phyloP scores from a whole-genome alignment of 2,329 filamentous ascomycete genomes.

The Rutstroemia sp. region DNA sequence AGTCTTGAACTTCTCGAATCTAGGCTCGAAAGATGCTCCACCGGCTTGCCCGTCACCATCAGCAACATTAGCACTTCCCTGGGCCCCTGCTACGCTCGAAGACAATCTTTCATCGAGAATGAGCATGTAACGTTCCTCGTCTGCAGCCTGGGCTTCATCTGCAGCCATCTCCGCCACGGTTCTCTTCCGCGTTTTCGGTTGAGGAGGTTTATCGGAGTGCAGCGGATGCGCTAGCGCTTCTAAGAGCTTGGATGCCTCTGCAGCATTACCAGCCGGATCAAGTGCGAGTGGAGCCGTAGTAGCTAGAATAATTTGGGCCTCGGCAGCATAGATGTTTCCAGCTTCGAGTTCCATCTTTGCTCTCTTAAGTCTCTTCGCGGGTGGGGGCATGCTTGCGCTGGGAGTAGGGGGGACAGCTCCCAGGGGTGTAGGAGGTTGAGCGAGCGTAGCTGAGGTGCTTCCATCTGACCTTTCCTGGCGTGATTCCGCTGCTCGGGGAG shows the following conservation, averaged over 20 bases:
- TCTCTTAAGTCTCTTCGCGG: constrained; percentile 61
- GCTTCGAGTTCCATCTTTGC: constrained; percentile 71
- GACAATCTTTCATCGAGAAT: constrained; percentile 78
- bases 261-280: constrained; percentile 62
- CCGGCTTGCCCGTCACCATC: constrained; percentile 68
- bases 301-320: constrained; percentile 66
- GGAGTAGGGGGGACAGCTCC: constrained; percentile 53
- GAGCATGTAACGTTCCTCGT: constrained; percentile 88
- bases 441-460: constrained; percentile 35
- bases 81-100: constrained; percentile 49
- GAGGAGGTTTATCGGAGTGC: constrained; percentile 67
- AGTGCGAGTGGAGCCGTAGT: constrained; percentile 71
- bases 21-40: constrained; percentile 68
- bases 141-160: constrained; percentile 85
- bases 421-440: constrained; percentile 55
- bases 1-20: constrained; percentile 87
- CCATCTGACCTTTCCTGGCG: constrained; percentile 31
- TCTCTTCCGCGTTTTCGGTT: constrained; percentile 83
- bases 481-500: constrained; percentile 50
- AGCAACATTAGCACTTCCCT: constrained; percentile 48
- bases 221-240: constrained; percentile 68
- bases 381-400: constrained; percentile 46
- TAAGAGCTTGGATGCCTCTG: constrained; percentile 65
- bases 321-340: constrained; percentile 64
- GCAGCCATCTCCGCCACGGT: constrained; percentile 92